Evolutionary conservation across 768 basidiomycete genomes (phyloP), one percentile per base, ranked within the genome.

Genomic region (Suillus clintonianus): DNA sequence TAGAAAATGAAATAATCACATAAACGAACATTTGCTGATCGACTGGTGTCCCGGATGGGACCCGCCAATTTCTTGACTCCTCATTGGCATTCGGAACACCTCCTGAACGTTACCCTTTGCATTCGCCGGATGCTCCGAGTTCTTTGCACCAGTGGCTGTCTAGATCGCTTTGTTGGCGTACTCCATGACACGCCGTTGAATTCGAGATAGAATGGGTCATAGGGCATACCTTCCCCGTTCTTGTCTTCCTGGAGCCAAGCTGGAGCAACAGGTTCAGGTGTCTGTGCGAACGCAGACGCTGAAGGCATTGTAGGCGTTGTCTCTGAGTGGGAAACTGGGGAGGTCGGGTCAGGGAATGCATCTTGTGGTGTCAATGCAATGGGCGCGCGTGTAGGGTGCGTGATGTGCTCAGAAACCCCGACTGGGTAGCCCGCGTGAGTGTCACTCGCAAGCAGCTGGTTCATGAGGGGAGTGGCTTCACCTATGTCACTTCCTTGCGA

Each of bases 341-440:
- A 17, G 19, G 73, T 73, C 47, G 68, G 70, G 45, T 68, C 65
- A 17, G 66, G 73, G 62, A 71, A 73, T 27, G 64, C 67, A 24
- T 71, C 61, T 37, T 68, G 71, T 19, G 73, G 71, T 17, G 53
- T 48, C 6, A 58, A 48, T 27, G 66, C 50, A 48, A 27, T 57
- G 37, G 69, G 66, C 22, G 58, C 36, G 10, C 45, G 19, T 4
- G 55, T 19, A 4, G 56, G 55, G 32, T 66, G 61, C 15, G 64
- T 43, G 19, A 67, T 45, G 62, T 67, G 60, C 15, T 70, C 74
- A 27, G 67, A 65, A 51, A 65, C 64, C 54, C 68, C 64, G 32
- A 67, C 71, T 72, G 70, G 45, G 66, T 70, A 13, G 64, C 41
- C 51, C 64, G 61, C 55, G 60, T 63, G 34, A 54, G 67, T 32